Percentiles rank a stretch among this genome's conserved stretches.
Evolutionary conservation across 257 asterid genomes (phyloP).

Genomic region (Avicennia marina): DNA sequence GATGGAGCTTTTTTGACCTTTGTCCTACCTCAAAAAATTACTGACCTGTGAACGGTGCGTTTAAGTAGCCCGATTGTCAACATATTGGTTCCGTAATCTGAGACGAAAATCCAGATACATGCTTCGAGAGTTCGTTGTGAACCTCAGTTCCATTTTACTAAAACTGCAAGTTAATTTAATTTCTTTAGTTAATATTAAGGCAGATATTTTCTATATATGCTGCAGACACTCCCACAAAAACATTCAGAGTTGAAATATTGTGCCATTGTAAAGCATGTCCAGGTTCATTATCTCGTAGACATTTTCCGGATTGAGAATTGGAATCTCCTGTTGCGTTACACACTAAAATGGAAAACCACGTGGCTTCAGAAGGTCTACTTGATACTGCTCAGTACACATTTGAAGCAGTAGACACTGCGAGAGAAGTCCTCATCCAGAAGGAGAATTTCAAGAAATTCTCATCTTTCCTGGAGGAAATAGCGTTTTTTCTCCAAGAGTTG

Average conservation of each 20-base stretch:
- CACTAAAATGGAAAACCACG: constrained; percentile 19
- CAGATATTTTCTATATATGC: not conserved
- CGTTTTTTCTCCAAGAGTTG: constrained; percentile 25
- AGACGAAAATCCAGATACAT: too few relatives aligned
- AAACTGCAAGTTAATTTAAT: too few relatives aligned
- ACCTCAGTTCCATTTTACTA: too few relatives aligned
- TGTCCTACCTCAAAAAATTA: too few relatives aligned
- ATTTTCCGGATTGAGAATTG: constrained; percentile 6
- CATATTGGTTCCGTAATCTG: too few relatives aligned
- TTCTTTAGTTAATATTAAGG: too few relatives aligned
- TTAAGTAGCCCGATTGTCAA: too few relatives aligned
- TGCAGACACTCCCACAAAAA: too few relatives aligned
- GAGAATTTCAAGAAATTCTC: constrained; percentile 33
- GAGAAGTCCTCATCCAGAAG: constrained; percentile 23
- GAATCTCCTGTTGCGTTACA: not conserved
- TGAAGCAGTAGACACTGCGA: constrained; percentile 24
- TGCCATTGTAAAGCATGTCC: not conserved
- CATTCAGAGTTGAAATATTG: too few relatives aligned
- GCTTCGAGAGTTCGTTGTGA: too few relatives aligned
- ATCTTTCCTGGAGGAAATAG: constrained; percentile 24
- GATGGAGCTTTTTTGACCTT: too few relatives aligned
- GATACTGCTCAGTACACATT: constrained; percentile 18
- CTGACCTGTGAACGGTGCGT: too few relatives aligned
- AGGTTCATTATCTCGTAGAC: not conserved
- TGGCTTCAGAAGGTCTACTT: constrained; percentile 16